Evolutionary conservation across 139 green algal genomes (phyloP).

Genomic region (Bryopsis sp.): DNA sequence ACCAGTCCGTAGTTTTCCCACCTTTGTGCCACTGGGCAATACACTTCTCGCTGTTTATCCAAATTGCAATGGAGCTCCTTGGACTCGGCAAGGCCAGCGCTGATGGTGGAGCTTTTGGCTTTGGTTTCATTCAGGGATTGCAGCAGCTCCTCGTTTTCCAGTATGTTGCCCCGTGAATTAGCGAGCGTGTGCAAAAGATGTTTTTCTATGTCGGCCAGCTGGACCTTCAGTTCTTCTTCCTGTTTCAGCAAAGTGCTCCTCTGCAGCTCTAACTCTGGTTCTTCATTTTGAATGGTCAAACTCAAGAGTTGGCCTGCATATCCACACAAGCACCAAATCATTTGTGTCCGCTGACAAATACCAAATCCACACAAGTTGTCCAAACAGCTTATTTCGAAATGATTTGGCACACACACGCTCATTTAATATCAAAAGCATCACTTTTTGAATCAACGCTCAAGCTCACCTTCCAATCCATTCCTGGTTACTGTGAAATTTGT

Average conservation of each 20-base stretch:
- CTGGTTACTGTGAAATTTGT: conserved; percentile 69
- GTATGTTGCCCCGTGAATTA: conserved; percentile 48
- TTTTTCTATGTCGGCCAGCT: conserved; percentile 58
- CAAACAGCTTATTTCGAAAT: no score
- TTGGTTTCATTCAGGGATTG: conserved; percentile 68
- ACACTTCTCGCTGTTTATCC: conserved; percentile 53
- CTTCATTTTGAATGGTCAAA: conserved; percentile 54
- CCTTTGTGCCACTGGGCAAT: conserved; percentile 33
- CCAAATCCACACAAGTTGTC: no score
- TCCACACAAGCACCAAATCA: no score
- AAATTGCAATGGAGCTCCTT: conserved; percentile 41
- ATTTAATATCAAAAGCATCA: not conserved
- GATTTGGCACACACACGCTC: no score
- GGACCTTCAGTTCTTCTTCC: conserved; percentile 57
- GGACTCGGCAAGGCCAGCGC: conserved; percentile 41
- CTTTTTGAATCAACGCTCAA: not conserved
- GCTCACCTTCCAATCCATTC: conserved; percentile 41
- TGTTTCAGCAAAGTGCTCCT: conserved; percentile 50
- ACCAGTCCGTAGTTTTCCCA: conserved; percentile 9
- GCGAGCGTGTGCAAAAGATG: conserved; percentile 55
- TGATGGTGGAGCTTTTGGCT: conserved; percentile 41
- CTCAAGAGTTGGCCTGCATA: conserved; percentile 56
- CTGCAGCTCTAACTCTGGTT: conserved; percentile 68
- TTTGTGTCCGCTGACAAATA: no score
- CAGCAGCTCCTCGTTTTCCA: conserved; percentile 70